Conservation (phyloP, 202 grass and related monocot genomes). For the Schoenoplectus tabernaemontani region DNA sequence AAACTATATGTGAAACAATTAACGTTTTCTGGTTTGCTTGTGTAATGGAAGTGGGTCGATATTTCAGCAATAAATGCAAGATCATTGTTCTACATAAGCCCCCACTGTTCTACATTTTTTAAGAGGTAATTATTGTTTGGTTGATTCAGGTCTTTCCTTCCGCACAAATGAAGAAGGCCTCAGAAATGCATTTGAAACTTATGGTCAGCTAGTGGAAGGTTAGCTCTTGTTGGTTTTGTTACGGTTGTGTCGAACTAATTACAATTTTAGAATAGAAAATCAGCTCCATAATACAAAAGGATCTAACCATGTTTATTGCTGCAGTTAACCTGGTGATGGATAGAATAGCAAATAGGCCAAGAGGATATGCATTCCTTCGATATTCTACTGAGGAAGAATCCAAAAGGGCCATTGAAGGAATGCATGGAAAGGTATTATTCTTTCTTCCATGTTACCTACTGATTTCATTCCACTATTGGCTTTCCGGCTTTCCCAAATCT, state of each 20-base stretch:
- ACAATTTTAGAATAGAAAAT: not conserved
- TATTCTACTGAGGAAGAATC: slow-evolving; percentile 51
- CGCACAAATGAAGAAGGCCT: slow-evolving; percentile 55
- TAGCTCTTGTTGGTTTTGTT: not conserved
- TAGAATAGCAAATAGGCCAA: slow-evolving; percentile 44
- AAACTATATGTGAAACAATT: no score
- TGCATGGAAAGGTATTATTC: slow-evolving; percentile 70
- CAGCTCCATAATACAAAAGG: not conserved
- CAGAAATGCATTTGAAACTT: slow-evolving; percentile 50
- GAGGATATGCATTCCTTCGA: slow-evolving; percentile 61
- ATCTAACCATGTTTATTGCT: not conserved
- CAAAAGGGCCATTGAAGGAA: slow-evolving; percentile 45
- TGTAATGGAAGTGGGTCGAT: no score
- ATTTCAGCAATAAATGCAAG: not conserved
- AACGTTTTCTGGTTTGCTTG: no score
- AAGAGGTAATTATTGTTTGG: no score
- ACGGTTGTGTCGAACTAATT: not conserved
- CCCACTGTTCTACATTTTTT: no score
- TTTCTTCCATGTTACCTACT: not conserved
- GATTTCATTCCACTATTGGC: not conserved
- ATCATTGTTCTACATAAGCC: not conserved
- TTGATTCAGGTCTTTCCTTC: slow-evolving; percentile 45
- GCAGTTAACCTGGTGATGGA: slow-evolving; percentile 74
- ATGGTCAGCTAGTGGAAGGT: slow-evolving; percentile 59
- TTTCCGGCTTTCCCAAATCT: not conserved